These are phyloP conservation scores for Populus simonii DNA, from an alignment of 345 rosid species.

Conservation along the genomic window DNA sequence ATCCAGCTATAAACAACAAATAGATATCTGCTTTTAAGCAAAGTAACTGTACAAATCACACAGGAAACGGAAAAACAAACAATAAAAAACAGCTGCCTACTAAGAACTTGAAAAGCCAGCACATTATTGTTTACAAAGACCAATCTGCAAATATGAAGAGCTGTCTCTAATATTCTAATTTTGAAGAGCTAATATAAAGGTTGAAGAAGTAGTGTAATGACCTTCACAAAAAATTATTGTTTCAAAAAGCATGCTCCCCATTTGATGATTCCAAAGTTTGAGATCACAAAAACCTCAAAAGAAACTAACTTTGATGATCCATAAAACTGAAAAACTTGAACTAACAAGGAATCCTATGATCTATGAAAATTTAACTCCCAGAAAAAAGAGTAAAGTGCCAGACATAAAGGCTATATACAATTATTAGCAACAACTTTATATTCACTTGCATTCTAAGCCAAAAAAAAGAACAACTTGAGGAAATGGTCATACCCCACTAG, in stretches of 20 bases:
- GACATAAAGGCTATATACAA: slow-evolving; percentile 35
- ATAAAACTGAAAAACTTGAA: slow-evolving; percentile 25
- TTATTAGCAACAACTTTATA: slow-evolving; percentile 34
- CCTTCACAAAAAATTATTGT: slow-evolving; percentile 20
- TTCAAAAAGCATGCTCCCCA: slow-evolving; percentile 30
- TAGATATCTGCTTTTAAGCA: neutral
- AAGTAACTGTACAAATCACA: neutral
- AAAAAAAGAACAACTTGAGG: slow-evolving; percentile 27
- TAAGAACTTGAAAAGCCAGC: slow-evolving; percentile 2
- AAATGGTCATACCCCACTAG: slow-evolving; percentile 54
- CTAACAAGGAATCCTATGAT: slow-evolving; percentile 30
- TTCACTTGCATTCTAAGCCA: slow-evolving; percentile 82
- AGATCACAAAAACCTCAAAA: slow-evolving; percentile 31
- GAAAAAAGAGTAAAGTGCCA: slow-evolving; percentile 25
- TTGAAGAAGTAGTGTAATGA: slow-evolving; percentile 17
- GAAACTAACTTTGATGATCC: slow-evolving; percentile 21
- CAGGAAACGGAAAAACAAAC: slow-evolving; percentile 4
- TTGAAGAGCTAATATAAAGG: neutral
- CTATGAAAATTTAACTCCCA: slow-evolving; percentile 15
- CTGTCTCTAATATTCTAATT: neutral
- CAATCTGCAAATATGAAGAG: neutral
- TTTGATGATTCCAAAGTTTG: slow-evolving; percentile 27
- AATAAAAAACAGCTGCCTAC: neutral
- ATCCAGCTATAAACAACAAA: neutral
- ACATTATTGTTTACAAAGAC: slow-evolving; percentile 8